A percentile compares a stretch with the other conserved stretches of the same genome.
These are phyloP conservation scores for Candida anglica DNA, from an alignment of 805 yeast species.

Conservation along the genomic window DNA sequence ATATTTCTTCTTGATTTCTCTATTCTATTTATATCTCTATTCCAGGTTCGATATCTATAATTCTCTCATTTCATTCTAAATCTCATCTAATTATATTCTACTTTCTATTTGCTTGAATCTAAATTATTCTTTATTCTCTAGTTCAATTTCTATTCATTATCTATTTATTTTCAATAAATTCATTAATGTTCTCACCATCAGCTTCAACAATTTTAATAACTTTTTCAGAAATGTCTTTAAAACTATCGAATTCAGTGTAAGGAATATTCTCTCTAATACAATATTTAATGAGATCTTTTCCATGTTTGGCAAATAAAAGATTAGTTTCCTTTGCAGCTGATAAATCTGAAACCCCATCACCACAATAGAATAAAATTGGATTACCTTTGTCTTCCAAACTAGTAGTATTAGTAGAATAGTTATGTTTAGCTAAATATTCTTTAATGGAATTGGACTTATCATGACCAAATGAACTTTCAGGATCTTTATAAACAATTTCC, in stretches of 20 bases:
- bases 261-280: constrained; percentile 81
- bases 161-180: constrained; percentile 19
- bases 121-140: no score
- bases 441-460: constrained; percentile 85
- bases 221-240: constrained; percentile 65
- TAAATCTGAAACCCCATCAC: constrained; percentile 96
- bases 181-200: constrained; percentile 14
- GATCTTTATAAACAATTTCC: constrained; percentile 82
- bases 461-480: constrained; percentile 84
- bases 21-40: no score
- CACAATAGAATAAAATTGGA: constrained; percentile 84
- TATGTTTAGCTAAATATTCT: constrained; percentile 32
- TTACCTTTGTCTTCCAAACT: constrained; percentile 12
- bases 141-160: background rate
- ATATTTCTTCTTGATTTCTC: no score
- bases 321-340: constrained; percentile 96
- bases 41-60: no score
- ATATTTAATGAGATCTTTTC: constrained; percentile 82
- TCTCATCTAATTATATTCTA: no score
- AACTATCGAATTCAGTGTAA: constrained; percentile 75
- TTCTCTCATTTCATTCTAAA: no score
- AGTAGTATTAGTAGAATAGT: constrained; percentile 22
- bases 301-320: constrained; percentile 87
- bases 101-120: no score
- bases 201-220: constrained; percentile 50